A percentile compares a stretch with the other conserved stretches of the same genome.
Conservation (phyloP, 768 basidiomycete species). For the Russula sp. region DNA sequence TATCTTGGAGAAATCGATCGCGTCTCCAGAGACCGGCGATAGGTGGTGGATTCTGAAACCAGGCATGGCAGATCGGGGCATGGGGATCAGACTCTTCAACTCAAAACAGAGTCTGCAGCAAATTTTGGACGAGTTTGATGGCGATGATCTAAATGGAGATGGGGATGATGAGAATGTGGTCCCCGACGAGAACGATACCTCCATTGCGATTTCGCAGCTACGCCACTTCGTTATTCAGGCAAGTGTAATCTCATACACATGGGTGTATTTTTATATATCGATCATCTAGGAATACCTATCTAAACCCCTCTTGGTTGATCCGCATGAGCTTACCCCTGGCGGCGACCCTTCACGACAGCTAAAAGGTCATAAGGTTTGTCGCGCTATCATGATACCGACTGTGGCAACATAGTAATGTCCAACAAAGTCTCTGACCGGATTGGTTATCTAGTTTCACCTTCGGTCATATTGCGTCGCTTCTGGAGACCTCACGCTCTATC, state of each 20-base stretch:
- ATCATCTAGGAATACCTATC: conserved; percentile 72
- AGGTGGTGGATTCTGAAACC: conserved; percentile 96
- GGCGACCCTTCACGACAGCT: conserved; percentile 27
- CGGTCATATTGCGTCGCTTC: conserved; percentile 80
- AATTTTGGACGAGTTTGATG: conserved; percentile 82
- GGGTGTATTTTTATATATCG: conserved; percentile 2
- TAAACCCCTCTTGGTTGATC: conserved; percentile 73
- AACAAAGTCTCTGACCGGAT: not conserved
- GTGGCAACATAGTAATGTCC: not conserved
- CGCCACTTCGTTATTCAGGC: conserved; percentile 97
- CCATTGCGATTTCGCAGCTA: conserved; percentile 78
- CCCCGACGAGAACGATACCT: conserved; percentile 32
- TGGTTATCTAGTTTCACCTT: conserved; percentile 72
- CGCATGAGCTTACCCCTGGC: conserved; percentile 39
- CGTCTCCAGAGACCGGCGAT: conserved; percentile 11
- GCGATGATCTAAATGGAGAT: conserved; percentile 42
- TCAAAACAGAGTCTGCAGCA: conserved; percentile 60
- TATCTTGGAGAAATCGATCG: conserved; percentile 39
- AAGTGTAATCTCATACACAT: conserved; percentile 16
- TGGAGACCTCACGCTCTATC: conserved; percentile 71
- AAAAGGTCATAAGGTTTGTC: conserved; percentile 55
- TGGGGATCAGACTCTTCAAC: conserved; percentile 89
- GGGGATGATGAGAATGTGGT: conserved; percentile 30
- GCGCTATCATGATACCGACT: not conserved
- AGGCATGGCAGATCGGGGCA: conserved; percentile 93